phyloP scores from a whole-genome alignment of 2,329 filamentous ascomycete species.

The Aspergillus aculeatinus region DNA sequence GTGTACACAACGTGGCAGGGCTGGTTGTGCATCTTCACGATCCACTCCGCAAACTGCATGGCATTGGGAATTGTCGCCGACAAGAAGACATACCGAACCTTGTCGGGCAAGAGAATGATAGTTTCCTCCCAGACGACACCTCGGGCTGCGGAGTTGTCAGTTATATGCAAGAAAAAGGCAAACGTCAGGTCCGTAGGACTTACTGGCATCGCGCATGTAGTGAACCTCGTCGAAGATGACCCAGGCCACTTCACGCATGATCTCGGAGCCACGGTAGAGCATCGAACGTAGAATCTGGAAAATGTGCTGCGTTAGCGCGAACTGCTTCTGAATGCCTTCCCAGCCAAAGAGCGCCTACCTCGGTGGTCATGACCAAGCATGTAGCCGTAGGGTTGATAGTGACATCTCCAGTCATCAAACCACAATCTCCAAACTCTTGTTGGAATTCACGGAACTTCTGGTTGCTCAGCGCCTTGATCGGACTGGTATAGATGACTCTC shows the following conservation, averaged over 20 bases:
- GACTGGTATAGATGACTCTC: slow-evolving; percentile 97
- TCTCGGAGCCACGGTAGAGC: slow-evolving; percentile 96
- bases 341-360: slow-evolving; percentile 47
- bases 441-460: slow-evolving; percentile 98
- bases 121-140: slow-evolving; percentile 99
- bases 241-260: slow-evolving; percentile 99
- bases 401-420: slow-evolving; percentile 97
- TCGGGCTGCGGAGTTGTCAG: slow-evolving; percentile 52
- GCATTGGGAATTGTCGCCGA: slow-evolving; percentile 98
- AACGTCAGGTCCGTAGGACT: slow-evolving; percentile 10
- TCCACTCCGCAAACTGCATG: slow-evolving; percentile 99
- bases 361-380: slow-evolving; percentile 97
- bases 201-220: slow-evolving; percentile 87
- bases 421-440: slow-evolving; percentile 93
- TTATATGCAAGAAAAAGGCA: background rate
- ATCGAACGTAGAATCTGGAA: slow-evolving; percentile 85
- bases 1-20: slow-evolving; percentile 99
- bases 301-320: slow-evolving; percentile 11
- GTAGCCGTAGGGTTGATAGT: slow-evolving; percentile 98
- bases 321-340: background rate
- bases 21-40: slow-evolving; percentile 95
- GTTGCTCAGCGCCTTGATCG: slow-evolving; percentile 97
- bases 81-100: slow-evolving; percentile 97
- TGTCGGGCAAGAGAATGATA: slow-evolving; percentile 95
- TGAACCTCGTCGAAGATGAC: slow-evolving; percentile 98